Base-by-base conservation (phyloP, 345 rosid genomes). In the Pugionium dolabratum region DNA sequence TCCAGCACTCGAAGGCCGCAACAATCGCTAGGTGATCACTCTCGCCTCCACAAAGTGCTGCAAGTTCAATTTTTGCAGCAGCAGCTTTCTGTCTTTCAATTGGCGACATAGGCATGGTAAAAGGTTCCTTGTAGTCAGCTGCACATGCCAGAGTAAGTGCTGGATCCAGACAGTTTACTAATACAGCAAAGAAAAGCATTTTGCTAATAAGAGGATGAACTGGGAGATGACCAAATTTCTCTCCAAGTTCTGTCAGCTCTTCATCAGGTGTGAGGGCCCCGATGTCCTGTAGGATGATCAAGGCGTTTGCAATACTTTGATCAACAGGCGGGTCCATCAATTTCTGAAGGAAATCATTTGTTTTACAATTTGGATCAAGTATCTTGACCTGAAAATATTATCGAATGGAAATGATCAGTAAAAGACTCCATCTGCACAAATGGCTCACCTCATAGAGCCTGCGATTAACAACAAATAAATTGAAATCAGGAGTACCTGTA, bases 131-230 rank as follows among this genome's bases (percentile, higher is more conserved):
- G 71, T 79, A 86, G 78, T 94, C 96, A 4, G 89, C 82, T 58
- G 97, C 97, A 83, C 97, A 94, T 8, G 96, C 99, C 66, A 94
- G 60, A 39, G 99, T 94, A 76, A 94, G 79, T 47, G 99, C 96
- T 52, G 97, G 99, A 77, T 90, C 96, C 45, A 94, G 95, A 73
- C 95, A 90, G 79, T 88, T 84, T 80, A 94, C 84, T 77, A 94
- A 67, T 55, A 94, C 81, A 47, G 96, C 91, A 28, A 90, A 88
- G 77, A 94, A 89, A 75, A 94, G 83, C 97, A 94, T 90, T 82
- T 79, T 90, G 89, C 95, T 81, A 6, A 86, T 94, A 51, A 80
- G 66, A 52, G 97, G 99, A 82, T 94, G 97, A 74, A 90, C 87
- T 69, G 99, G 96, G 47, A 90, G 82, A 74, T 76, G 80, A 57